Conservation (phyloP, 2,329 filamentous ascomycete genomes). For the Cordyceps pruinosa region DNA sequence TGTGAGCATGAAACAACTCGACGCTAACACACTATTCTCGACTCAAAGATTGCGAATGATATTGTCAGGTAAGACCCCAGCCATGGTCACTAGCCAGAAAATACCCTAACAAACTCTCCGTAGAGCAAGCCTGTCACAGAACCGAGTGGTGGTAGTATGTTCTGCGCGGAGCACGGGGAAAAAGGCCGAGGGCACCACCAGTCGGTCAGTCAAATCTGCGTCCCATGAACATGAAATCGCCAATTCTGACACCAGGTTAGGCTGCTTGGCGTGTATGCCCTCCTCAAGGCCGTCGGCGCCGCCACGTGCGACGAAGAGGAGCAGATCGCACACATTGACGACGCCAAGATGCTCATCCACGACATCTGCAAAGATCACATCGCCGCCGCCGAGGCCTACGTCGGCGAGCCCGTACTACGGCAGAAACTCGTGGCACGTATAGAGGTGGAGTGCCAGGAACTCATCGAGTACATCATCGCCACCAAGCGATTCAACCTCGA, state of each 20-base stretch:
- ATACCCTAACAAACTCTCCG: conserved; percentile 10
- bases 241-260: conserved; percentile 24
- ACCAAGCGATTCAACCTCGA: conserved; percentile 63
- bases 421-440: conserved; percentile 59
- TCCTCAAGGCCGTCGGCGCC: conserved; percentile 47
- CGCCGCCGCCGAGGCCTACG: conserved; percentile 57
- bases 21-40: not conserved
- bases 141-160: conserved; percentile 86
- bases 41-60: conserved; percentile 34
- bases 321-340: conserved; percentile 47
- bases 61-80: conserved; percentile 32
- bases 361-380: conserved; percentile 80
- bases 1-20: not conserved
- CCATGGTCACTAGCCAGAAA: not conserved
- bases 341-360: conserved; percentile 69
- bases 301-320: conserved; percentile 45
- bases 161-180: conserved; percentile 91
- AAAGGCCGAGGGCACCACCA: conserved; percentile 92
- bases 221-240: not conserved
- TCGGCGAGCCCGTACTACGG: conserved; percentile 50
- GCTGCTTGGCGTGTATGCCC: conserved; percentile 53
- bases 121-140: conserved; percentile 48
- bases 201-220: conserved; percentile 57
- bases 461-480: conserved; percentile 65
- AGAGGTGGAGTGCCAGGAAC: conserved; percentile 69